phyloP scores from a whole-genome alignment of 768 basidiomycete genomes.

The Saitozyma sp. region DNA sequence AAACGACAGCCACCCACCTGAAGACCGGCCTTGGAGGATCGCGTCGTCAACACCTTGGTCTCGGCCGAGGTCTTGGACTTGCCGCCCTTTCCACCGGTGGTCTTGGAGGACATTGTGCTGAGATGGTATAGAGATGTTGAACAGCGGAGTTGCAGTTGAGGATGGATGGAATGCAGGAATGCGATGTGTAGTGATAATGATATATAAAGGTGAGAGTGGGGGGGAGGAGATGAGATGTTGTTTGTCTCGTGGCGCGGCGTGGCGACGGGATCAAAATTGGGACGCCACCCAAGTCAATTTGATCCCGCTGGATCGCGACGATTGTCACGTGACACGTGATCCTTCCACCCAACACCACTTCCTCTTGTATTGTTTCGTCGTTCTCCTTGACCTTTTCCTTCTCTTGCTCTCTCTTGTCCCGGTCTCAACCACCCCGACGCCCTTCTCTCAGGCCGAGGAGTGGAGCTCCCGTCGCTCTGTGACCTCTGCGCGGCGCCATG shows the following conservation, averaged over 20 bases:
- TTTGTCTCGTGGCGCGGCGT: slow-evolving; percentile 3
- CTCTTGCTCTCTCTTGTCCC: no score
- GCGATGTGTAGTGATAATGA: slow-evolving; percentile 4
- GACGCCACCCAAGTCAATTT: no score
- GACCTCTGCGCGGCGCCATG: no score
- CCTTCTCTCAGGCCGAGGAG: no score
- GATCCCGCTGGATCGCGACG: no score
- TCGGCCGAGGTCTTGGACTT: slow-evolving; percentile 53
- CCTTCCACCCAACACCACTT: no score
- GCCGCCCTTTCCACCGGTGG: slow-evolving; percentile 52
- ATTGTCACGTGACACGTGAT: no score
- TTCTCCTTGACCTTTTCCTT: no score
- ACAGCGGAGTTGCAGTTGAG: no score
- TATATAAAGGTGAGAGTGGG: slow-evolving; percentile 11
- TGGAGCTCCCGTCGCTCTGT: no score
- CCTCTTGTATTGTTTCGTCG: no score
- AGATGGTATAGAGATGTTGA: neutral
- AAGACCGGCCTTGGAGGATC: slow-evolving; percentile 79
- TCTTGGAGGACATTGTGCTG: slow-evolving; percentile 41
- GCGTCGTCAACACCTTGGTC: slow-evolving; percentile 53
- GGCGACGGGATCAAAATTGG: neutral
- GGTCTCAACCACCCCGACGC: no score
- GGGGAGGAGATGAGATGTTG: slow-evolving; percentile 8
- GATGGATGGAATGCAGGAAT: neutral
- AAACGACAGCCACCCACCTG: slow-evolving; percentile 61